These are phyloP conservation scores for Oehlia diaphana DNA, from an alignment of 192 early-diverging fungal genomes.

Conservation along the genomic window DNA sequence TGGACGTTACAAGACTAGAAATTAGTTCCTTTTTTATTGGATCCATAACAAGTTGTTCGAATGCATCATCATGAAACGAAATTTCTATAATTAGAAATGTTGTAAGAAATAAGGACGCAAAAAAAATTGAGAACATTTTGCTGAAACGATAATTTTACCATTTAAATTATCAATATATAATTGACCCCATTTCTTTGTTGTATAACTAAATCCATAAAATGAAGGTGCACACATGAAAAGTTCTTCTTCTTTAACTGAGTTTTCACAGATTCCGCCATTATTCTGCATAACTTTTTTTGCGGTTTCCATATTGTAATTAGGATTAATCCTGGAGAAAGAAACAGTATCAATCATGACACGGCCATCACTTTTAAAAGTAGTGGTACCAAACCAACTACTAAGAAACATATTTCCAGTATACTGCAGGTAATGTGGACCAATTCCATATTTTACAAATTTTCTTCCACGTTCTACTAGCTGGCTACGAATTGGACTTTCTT, in stretches of 20 bases:
- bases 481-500: neutral
- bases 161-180: too few species aligned
- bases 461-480: neutral
- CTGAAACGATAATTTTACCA: too few species aligned
- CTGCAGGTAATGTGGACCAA: slow-evolving; percentile 1
- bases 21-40: neutral
- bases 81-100: neutral
- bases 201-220: too few species aligned
- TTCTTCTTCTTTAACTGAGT: too few species aligned
- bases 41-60: slow-evolving; percentile 6
- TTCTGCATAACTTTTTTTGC: too few species aligned
- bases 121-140: too few species aligned
- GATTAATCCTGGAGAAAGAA: neutral
- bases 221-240: too few species aligned
- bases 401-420: neutral
- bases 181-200: too few species aligned
- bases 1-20: neutral
- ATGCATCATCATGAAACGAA: slow-evolving; percentile 15
- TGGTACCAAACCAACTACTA: neutral
- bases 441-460: neutral
- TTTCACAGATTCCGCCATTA: too few species aligned
- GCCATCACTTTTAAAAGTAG: neutral
- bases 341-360: slow-evolving; percentile 3
- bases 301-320: neutral
- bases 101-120: neutral